Percentiles rank a stretch among this genome's conserved stretches.
Evolutionary conservation across 2,329 filamentous ascomycete genomes (phyloP).

Genomic region (Talaromyces sp.): DNA sequence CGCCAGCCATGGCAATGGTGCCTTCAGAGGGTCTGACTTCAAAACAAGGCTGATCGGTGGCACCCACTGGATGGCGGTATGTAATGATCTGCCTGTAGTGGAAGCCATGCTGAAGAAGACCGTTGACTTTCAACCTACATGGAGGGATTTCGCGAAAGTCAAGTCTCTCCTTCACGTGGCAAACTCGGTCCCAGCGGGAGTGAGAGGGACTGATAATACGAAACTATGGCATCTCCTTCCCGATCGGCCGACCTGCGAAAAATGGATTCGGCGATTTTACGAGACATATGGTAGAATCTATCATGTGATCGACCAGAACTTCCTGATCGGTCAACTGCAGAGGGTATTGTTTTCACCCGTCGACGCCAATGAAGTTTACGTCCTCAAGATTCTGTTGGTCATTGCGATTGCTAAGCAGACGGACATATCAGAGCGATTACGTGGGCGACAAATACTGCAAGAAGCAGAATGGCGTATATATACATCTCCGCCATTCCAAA

Average conservation of each 20-base stretch:
- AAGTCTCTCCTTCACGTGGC: background rate
- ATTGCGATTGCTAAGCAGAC: background rate
- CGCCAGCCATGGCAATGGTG: background rate
- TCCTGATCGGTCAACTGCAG: background rate
- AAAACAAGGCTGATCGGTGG: background rate
- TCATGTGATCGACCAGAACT: background rate
- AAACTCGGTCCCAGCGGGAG: background rate
- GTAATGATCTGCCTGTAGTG: background rate
- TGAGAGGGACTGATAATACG: background rate
- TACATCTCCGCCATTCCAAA: background rate
- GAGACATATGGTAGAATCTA: conserved; percentile 5
- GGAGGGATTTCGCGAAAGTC: background rate
- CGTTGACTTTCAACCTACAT: background rate
- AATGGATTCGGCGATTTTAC: background rate
- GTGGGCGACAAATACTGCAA: background rate
- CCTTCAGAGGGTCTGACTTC: background rate
- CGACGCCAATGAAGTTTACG: background rate
- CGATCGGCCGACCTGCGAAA: background rate
- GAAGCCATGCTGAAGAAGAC: background rate
- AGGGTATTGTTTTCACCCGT: background rate
- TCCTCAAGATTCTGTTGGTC: background rate
- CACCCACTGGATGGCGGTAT: background rate
- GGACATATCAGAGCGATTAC: background rate
- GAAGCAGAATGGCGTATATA: background rate
- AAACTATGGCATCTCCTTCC: background rate